Conservation (phyloP, 768 basidiomycete genomes). For the Exidia glandulosa region DNA sequence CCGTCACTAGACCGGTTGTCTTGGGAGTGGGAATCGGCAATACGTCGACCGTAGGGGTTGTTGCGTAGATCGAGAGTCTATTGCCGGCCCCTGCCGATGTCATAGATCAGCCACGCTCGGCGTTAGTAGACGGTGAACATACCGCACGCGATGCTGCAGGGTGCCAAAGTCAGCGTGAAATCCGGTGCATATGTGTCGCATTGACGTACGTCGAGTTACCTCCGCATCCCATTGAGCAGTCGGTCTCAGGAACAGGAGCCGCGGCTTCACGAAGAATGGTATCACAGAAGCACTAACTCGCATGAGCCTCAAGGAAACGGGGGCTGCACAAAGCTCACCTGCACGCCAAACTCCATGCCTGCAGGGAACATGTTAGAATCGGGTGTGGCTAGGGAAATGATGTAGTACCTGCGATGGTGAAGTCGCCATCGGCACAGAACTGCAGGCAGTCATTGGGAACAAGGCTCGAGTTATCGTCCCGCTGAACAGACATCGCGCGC, state of each 20-base stretch:
- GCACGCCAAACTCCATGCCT: constrained; percentile 51
- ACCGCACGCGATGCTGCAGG: background rate
- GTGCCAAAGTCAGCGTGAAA: too few species aligned
- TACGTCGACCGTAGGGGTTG: constrained; percentile 36
- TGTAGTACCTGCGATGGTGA: background rate
- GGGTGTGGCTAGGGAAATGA: background rate
- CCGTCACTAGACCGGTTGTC: constrained; percentile 46
- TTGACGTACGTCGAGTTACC: constrained; percentile 50
- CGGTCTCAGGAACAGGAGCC: constrained; percentile 26
- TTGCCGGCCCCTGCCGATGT: constrained; percentile 44
- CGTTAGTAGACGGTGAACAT: background rate
- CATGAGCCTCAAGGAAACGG: constrained; percentile 38
- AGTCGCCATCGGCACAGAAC: background rate
- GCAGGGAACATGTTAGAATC: constrained; percentile 46
- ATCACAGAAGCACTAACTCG: too few species aligned
- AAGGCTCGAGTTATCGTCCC: background rate
- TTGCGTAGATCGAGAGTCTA: constrained; percentile 58
- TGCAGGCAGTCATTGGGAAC: background rate
- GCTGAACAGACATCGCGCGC: background rate
- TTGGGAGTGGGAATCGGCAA: constrained; percentile 49
- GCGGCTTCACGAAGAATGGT: constrained; percentile 42
- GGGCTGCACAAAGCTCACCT: constrained; percentile 11
- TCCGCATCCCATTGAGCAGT: constrained; percentile 65
- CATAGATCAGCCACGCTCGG: background rate
- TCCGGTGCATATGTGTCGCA: too few species aligned